A percentile compares a stretch with the other conserved stretches of the same genome.
Conservation (phyloP, 2,329 filamentous ascomycete species). For the Aspergillus eucalypticola region DNA sequence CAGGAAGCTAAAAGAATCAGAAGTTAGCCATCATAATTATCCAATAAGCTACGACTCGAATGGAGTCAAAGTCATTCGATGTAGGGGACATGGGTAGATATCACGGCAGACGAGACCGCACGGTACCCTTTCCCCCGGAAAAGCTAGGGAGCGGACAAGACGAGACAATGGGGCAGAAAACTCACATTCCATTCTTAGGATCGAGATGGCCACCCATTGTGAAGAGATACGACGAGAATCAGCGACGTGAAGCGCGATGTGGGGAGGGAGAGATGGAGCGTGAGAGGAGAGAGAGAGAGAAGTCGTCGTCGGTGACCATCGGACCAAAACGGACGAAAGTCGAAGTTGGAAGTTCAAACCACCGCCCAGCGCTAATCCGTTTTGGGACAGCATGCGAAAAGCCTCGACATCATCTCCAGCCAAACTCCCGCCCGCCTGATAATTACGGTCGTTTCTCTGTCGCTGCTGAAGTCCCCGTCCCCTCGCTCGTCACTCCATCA, state of each 20-base stretch:
- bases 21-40: conserved; percentile 26
- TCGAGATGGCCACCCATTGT: conserved; percentile 43
- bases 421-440: conserved; percentile 8
- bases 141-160: conserved; percentile 6
- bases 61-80: background rate
- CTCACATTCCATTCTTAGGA: conserved; percentile 49
- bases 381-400: conserved; percentile 37
- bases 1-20: conserved; percentile 59
- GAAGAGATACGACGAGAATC: conserved; percentile 20
- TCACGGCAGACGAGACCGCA: conserved; percentile 8
- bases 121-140: conserved; percentile 12
- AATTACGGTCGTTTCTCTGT: background rate
- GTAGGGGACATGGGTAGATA: background rate
- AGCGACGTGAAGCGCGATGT: conserved; percentile 15
- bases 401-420: conserved; percentile 37
- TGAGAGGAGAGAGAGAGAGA: conserved; percentile 13
- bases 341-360: conserved; percentile 20
- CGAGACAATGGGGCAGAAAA: conserved; percentile 17
- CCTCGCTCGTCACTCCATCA: conserved; percentile 17
- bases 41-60: background rate
- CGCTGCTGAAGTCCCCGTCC: conserved; percentile 8
- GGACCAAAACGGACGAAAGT: conserved; percentile 36
- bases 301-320: conserved; percentile 29
- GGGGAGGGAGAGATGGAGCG: conserved; percentile 17
- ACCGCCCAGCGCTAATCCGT: conserved; percentile 36